Evolutionary conservation across 495 filamentous ascomycete species (phyloP), one percentile per base, ranked within the genome.

Genomic region (Aspergillus avenaceus): DNA sequence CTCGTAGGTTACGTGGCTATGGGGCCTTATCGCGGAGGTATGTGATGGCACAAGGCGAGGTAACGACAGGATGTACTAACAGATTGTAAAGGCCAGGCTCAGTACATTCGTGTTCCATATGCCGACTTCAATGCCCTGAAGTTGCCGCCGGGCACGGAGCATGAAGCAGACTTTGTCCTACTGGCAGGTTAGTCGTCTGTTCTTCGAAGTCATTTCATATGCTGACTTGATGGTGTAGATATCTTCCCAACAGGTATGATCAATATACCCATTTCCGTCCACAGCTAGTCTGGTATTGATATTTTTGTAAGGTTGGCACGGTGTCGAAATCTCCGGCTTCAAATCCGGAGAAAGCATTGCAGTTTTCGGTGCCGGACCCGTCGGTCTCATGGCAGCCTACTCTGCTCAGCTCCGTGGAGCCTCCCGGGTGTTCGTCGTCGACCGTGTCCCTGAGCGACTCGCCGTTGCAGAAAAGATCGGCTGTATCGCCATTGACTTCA

Each of bases 331-430:
- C 31, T 72, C 74, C 8, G 75, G 77, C 14, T 83, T 83, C 65
- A 38, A 69, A 41, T 60, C 78, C 5, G 78, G 81, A 9, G 80
- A 84, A 41, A 72, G 58, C 21, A 71, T 83, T 23, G 80, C 77
- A 0, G 72, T 83, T 21, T 73, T 72, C 48, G 68, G 70, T 2
- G 69, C 69, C 8, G 72, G 76, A 9, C 80, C 79, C 1, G 77
- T 84, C 2, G 80, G 80, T 0, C 59, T 84, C 1, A 77, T 84
- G 73, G 73, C 75, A 1, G 80, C 80, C 5, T 82, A 84, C 58
- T 75, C 67, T 2, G 79, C 71, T 5, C 52, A 65, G 3, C 58
- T 84, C 18, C 70, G 79, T 1, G 81, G 79, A 5, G 81, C 78
- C 0, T 73, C 69, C 8, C 64, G 64, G 22, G 71, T 83, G 9